Evolutionary conservation across 306 rosid genomes (phyloP).

Genomic region (Casuarina cunninghamiana): DNA sequence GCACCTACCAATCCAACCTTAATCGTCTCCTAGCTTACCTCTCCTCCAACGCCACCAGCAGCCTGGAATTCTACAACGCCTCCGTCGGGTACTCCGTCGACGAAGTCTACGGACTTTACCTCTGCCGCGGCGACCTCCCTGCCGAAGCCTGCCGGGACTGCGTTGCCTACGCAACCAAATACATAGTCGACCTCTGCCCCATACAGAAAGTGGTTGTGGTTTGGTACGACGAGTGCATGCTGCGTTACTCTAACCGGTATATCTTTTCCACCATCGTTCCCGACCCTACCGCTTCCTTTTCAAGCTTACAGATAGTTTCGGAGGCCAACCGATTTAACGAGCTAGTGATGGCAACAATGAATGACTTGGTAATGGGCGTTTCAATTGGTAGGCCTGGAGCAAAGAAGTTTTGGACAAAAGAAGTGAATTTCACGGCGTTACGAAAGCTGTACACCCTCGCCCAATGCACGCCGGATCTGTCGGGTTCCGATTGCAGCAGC

Average conservation of each 20-base stretch:
- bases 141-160: conserved; percentile 44
- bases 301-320: background rate
- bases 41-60: conserved; percentile 28
- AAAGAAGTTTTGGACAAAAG: conserved; percentile 32
- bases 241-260: conserved; percentile 33
- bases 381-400: background rate
- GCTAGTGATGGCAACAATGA: background rate
- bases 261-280: conserved; percentile 29
- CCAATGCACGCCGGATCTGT: conserved; percentile 41
- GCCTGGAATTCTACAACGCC: conserved; percentile 37
- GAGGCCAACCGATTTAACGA: background rate
- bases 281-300: fast-evolving
- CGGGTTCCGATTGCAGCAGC: conserved; percentile 1
- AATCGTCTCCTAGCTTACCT: conserved; percentile 7
- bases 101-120: conserved; percentile 44
- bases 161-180: conserved; percentile 29
- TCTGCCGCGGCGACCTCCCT: conserved; percentile 44
- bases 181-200: conserved; percentile 27
- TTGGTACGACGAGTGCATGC: conserved; percentile 51
- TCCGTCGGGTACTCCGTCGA: background rate
- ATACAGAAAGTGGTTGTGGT: conserved; percentile 31
- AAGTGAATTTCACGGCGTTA: conserved; percentile 11
- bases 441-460: conserved; percentile 28
- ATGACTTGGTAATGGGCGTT: conserved; percentile 12
- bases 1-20: conserved; percentile 21